These are phyloP conservation scores for Chrysoporthe puriensis DNA, from an alignment of 2,329 filamentous ascomycete genomes.

Conservation along the genomic window DNA sequence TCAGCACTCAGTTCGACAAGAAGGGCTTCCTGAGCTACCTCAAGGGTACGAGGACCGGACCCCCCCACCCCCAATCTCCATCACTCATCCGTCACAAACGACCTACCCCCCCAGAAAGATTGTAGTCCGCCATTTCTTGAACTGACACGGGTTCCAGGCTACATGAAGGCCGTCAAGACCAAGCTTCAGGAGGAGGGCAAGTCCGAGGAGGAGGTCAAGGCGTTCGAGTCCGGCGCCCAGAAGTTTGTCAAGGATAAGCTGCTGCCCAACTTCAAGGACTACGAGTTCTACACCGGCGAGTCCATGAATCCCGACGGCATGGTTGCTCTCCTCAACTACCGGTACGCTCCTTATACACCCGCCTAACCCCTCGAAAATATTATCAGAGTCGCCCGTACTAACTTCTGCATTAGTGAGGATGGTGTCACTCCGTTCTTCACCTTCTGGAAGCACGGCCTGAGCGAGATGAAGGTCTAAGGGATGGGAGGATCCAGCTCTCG, in stretches of 20 bases:
- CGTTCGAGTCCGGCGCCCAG: slow-evolving; percentile 78
- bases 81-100: neutral
- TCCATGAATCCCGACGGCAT: slow-evolving; percentile 93
- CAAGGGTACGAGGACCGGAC: slow-evolving; percentile 65
- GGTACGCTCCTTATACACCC: slow-evolving; percentile 39
- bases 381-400: neutral
- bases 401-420: slow-evolving; percentile 62
- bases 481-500: neutral
- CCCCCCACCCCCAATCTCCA: neutral
- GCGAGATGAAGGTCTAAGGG: slow-evolving; percentile 86
- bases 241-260: slow-evolving; percentile 82
- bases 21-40: slow-evolving; percentile 81
- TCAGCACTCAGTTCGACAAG: slow-evolving; percentile 82
- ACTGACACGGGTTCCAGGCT: slow-evolving; percentile 51
- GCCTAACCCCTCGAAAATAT: neutral
- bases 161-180: slow-evolving; percentile 88
- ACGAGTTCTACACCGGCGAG: slow-evolving; percentile 91
- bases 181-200: slow-evolving; percentile 61
- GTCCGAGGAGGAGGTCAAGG: slow-evolving; percentile 68
- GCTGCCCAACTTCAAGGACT: slow-evolving; percentile 88
- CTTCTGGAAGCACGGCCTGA: slow-evolving; percentile 94
- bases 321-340: slow-evolving; percentile 96
- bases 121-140: neutral
- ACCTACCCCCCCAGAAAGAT: neutral
- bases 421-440: slow-evolving; percentile 87